Conservation (phyloP, 148 eudicot species). For the Arctostaphylos glauca region DNA sequence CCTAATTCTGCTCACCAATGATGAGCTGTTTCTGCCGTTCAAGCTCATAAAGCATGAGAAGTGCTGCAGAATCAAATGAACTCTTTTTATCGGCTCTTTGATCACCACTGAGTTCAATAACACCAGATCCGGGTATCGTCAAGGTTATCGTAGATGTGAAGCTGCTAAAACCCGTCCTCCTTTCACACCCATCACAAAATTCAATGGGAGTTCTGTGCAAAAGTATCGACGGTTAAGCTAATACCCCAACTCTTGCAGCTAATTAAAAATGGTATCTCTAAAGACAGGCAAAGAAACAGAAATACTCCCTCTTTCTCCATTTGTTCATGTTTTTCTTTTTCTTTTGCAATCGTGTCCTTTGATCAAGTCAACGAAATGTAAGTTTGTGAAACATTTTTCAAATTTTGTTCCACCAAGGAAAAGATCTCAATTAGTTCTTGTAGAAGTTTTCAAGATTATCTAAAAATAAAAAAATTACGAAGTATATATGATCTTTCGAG, state of each 20-base stretch:
- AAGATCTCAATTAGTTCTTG: background rate
- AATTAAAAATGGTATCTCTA: background rate
- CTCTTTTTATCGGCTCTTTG: slow-evolving; percentile 73
- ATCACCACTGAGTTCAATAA: slow-evolving; percentile 51
- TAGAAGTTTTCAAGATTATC: background rate
- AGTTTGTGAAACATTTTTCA: background rate
- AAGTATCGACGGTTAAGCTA: background rate
- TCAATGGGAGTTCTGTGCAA: slow-evolving; percentile 51
- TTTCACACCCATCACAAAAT: slow-evolving; percentile 50
- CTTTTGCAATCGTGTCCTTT: background rate
- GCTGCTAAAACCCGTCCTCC: slow-evolving; percentile 43
- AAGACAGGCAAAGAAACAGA: background rate
- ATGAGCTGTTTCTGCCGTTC: slow-evolving; percentile 46
- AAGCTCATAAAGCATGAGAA: slow-evolving; percentile 58
- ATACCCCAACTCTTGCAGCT: background rate
- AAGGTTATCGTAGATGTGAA: slow-evolving; percentile 57
- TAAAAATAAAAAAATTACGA: background rate
- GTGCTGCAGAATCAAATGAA: slow-evolving; percentile 81
- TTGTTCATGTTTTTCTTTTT: background rate
- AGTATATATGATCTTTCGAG: background rate
- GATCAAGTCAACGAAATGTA: background rate
- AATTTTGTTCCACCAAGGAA: background rate
- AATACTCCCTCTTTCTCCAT: background rate
- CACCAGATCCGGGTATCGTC: slow-evolving; percentile 67
- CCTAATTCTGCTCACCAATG: slow-evolving; percentile 23